phyloP scores from a whole-genome alignment of 1,284 basidiomycete genomes.

The Inonotus hispidus region DNA sequence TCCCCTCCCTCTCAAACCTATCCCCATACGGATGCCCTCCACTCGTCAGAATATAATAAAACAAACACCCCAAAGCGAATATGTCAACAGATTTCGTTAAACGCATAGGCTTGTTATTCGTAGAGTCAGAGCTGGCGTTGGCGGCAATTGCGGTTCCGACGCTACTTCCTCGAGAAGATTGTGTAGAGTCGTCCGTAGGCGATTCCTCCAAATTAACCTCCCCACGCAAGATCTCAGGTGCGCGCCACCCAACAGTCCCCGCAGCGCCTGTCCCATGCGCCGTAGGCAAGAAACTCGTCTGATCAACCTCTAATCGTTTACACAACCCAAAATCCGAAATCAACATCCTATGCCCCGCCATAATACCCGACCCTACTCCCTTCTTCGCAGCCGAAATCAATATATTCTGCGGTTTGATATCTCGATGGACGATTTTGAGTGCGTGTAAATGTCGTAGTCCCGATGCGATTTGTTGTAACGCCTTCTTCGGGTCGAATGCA shows the following conservation, averaged over 20 bases:
- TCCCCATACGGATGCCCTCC: slow-evolving; percentile 91
- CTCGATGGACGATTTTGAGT: slow-evolving; percentile 94
- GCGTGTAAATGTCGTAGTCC: slow-evolving; percentile 90
- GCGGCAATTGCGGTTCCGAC: slow-evolving; percentile 41
- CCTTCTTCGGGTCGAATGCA: slow-evolving; percentile 82
- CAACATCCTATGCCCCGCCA: slow-evolving; percentile 73
- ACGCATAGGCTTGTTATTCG: slow-evolving; percentile 43
- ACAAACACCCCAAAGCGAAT: slow-evolving; percentile 89
- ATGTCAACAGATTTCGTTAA: slow-evolving; percentile 93
- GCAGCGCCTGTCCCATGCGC: slow-evolving; percentile 79
- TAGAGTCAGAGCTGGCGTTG: slow-evolving; percentile 23
- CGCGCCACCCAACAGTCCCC: slow-evolving; percentile 91
- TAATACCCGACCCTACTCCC: slow-evolving; percentile 34
- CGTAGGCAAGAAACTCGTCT: slow-evolving; percentile 86
- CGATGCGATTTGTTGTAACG: slow-evolving; percentile 81
- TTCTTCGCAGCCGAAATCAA: slow-evolving; percentile 75
- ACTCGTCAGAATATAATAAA: slow-evolving; percentile 85
- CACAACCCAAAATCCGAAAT: slow-evolving; percentile 96
- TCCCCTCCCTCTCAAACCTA: slow-evolving; percentile 85
- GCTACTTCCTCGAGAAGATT: slow-evolving; percentile 57
- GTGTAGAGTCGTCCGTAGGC: slow-evolving; percentile 57
- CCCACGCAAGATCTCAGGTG: slow-evolving; percentile 87
- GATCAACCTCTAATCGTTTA: slow-evolving; percentile 87
- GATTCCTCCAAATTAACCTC: slow-evolving; percentile 86
- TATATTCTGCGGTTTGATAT: slow-evolving; percentile 99